A percentile compares a stretch with the other conserved stretches of the same genome.
phyloP scores from a whole-genome alignment of 2,329 filamentous ascomycete species.

The Penicillium sp. region DNA sequence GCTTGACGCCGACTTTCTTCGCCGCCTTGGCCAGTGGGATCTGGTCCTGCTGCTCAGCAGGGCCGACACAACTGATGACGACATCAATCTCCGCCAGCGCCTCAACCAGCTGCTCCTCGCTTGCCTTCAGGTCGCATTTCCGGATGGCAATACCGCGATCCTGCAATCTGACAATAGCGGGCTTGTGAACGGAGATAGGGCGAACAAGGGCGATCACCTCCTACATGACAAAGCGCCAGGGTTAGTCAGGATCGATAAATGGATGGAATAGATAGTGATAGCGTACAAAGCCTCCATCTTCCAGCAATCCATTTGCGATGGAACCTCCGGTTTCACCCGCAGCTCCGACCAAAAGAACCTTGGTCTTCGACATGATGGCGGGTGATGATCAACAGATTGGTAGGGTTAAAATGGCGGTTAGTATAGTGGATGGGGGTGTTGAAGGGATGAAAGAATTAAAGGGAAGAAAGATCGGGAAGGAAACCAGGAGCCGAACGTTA shows the following conservation, averaged over 20 bases:
- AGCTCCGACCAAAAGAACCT: conserved; percentile 40
- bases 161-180: conserved; percentile 42
- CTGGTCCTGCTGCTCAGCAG: conserved; percentile 42
- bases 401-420: not conserved
- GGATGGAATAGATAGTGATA: not conserved
- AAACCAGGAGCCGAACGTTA: conserved; percentile 31
- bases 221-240: conserved; percentile 28
- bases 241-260: not conserved
- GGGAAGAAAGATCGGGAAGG: conserved; percentile 15
- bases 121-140: conserved; percentile 44
- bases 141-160: conserved; percentile 48
- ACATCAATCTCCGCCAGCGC: conserved; percentile 47
- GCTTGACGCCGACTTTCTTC: conserved; percentile 51
- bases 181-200: conserved; percentile 50
- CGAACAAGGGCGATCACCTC: conserved; percentile 52
- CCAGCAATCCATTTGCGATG: conserved; percentile 39
- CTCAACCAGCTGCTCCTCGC: conserved; percentile 44
- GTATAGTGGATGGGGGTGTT: conserved; percentile 4
- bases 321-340: conserved; percentile 43
- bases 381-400: not conserved
- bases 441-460: not conserved
- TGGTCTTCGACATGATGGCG: conserved; percentile 36
- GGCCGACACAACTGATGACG: conserved; percentile 47
- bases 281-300: conserved; percentile 28
- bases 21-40: conserved; percentile 51